Percentiles rank a stretch among this genome's conserved stretches.
Evolutionary conservation across 1,284 basidiomycete genomes (phyloP).

Genomic region (Phellopilus nigrolimitatus): DNA sequence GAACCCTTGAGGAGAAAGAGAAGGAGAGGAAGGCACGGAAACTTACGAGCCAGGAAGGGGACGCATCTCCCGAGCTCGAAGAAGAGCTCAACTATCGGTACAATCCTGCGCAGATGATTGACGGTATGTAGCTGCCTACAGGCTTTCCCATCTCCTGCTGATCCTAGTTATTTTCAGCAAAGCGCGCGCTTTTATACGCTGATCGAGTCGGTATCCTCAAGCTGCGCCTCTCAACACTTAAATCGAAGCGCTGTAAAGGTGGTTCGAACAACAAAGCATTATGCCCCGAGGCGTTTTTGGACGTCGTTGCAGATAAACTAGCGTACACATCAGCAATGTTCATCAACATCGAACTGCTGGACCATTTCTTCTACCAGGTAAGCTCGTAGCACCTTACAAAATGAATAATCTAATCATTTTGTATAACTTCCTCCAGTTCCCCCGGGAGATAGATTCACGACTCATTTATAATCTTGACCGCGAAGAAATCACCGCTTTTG

Average conservation of each 20-base stretch:
- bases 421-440: slow-evolving; percentile 59
- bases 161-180: slow-evolving; percentile 48
- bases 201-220: slow-evolving; percentile 83
- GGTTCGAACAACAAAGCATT: slow-evolving; percentile 86
- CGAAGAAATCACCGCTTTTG: slow-evolving; percentile 83
- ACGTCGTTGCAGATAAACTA: slow-evolving; percentile 95
- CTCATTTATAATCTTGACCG: slow-evolving; percentile 90
- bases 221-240: slow-evolving; percentile 78
- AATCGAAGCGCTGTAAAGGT: slow-evolving; percentile 80
- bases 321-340: slow-evolving; percentile 97
- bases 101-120: slow-evolving; percentile 84
- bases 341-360: slow-evolving; percentile 95
- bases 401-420: not conserved
- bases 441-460: slow-evolving; percentile 94
- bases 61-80: slow-evolving; percentile 42
- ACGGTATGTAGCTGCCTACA: slow-evolving; percentile 53
- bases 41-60: slow-evolving; percentile 35
- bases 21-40: slow-evolving; percentile 58
- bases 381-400: slow-evolving; percentile 23
- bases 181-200: slow-evolving; percentile 84
- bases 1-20: slow-evolving; percentile 77
- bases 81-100: slow-evolving; percentile 77
- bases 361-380: slow-evolving; percentile 98
- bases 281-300: slow-evolving; percentile 96
- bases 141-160: slow-evolving; percentile 4